Percentiles rank a stretch among this genome's conserved stretches.
phyloP scores from a whole-genome alignment of 2,329 filamentous ascomycete species.

The Fusarium drepaniforme region DNA sequence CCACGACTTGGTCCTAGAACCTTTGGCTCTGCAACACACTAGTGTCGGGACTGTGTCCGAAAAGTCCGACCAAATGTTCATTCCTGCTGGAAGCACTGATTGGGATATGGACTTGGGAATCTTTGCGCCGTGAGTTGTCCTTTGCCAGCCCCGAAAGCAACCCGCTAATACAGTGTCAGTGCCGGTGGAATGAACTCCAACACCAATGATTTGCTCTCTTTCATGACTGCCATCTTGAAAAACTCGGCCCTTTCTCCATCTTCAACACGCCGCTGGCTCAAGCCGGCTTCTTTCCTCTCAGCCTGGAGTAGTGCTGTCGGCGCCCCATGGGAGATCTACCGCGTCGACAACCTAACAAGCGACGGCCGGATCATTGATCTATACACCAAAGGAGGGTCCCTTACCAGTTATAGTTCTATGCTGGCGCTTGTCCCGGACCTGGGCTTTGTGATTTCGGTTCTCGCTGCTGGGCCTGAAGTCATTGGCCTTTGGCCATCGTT shows the following conservation, averaged over 20 bases:
- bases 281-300: conserved; percentile 2
- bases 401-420: not conserved
- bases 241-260: not conserved
- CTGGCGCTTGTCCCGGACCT: not conserved
- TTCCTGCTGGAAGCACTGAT: not conserved
- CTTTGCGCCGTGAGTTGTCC: not conserved
- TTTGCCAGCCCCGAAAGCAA: no score
- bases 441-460: conserved; percentile 1
- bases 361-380: conserved; percentile 2
- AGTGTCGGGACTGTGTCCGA: not conserved
- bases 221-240: not conserved
- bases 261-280: conserved; percentile 1
- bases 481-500: not conserved
- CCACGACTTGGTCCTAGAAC: not conserved
- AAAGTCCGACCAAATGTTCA: not conserved
- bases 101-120: conserved; percentile 10
- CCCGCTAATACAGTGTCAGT: not conserved
- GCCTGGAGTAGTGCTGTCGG: conserved; percentile 3
- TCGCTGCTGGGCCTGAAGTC: conserved; percentile 3
- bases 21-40: not conserved
- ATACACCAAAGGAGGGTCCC: not conserved
- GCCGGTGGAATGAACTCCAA: conserved; percentile 6
- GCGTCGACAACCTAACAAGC: conserved; percentile 7
- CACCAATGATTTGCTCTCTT: not conserved
- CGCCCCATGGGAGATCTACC: conserved; percentile 14